Evolutionary conservation across 2,329 filamentous ascomycete genomes (phyloP).

Genomic region (Nemania sp.): DNA sequence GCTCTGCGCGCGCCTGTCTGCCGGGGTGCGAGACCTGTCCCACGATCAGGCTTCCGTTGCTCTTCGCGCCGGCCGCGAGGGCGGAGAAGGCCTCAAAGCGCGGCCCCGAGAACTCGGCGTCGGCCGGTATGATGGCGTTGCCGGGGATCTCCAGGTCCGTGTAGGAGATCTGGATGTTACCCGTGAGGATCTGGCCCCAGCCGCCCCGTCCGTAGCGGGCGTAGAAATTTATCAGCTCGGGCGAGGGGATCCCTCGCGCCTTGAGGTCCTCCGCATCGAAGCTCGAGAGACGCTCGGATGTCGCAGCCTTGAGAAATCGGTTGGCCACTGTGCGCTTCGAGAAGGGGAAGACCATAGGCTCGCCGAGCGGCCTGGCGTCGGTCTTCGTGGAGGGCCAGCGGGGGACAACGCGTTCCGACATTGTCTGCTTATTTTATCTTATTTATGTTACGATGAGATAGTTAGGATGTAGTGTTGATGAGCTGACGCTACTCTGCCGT

Average conservation of each 20-base stretch:
- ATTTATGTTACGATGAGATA: background rate
- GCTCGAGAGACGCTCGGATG: slow-evolving; percentile 63
- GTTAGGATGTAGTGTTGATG: background rate
- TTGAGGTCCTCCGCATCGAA: slow-evolving; percentile 57
- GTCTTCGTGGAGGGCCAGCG: slow-evolving; percentile 18
- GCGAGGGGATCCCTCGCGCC: slow-evolving; percentile 43
- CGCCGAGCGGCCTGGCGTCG: slow-evolving; percentile 5
- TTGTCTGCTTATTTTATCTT: background rate
- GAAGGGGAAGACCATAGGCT: slow-evolving; percentile 43
- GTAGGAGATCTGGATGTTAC: slow-evolving; percentile 65
- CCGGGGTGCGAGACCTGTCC: slow-evolving; percentile 68
- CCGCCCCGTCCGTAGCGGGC: slow-evolving; percentile 60
- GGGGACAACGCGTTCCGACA: slow-evolving; percentile 11
- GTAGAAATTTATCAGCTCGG: slow-evolving; percentile 52
- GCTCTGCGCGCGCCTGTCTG: slow-evolving; percentile 49
- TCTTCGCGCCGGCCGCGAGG: slow-evolving; percentile 54
- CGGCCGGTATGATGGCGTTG: slow-evolving; percentile 60
- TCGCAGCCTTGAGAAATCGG: slow-evolving; percentile 63
- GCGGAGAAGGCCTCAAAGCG: slow-evolving; percentile 60
- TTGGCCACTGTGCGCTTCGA: slow-evolving; percentile 58
- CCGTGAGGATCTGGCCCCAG: slow-evolving; percentile 59
- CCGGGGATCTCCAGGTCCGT: slow-evolving; percentile 59
- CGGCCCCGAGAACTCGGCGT: slow-evolving; percentile 52
- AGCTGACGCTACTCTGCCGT: background rate
- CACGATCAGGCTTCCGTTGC: slow-evolving; percentile 59